phyloP scores from a whole-genome alignment of 352 stramenopile genomes.

The Peronospora belbahrii region DNA sequence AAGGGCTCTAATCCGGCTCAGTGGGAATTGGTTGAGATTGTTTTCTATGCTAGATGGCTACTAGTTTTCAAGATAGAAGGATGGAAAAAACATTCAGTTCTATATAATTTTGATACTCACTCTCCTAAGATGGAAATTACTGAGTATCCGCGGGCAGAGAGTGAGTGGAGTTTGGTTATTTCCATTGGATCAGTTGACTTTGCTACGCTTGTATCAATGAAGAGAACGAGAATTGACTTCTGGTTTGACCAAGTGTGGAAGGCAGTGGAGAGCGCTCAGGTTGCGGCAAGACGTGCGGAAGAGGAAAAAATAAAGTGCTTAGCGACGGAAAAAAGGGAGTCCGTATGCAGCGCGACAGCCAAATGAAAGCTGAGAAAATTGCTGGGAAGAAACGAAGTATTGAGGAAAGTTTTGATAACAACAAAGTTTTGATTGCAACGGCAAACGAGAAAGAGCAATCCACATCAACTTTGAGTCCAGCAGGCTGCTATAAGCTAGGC shows the following conservation, averaged over 20 bases:
- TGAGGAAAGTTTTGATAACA: not conserved
- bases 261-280: slow-evolving; percentile 19
- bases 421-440: not conserved
- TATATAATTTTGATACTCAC: slow-evolving; percentile 22
- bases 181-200: not conserved
- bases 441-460: not conserved
- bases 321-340: slow-evolving; percentile 18
- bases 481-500: slow-evolving; percentile 10
- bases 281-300: slow-evolving; percentile 7
- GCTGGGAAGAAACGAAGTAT: slow-evolving; percentile 19
- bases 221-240: slow-evolving; percentile 43
- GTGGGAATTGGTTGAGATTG: slow-evolving; percentile 41
- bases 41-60: slow-evolving; percentile 27
- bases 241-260: slow-evolving; percentile 55
- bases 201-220: slow-evolving; percentile 31
- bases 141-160: slow-evolving; percentile 21
- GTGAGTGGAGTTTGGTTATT: slow-evolving; percentile 41
- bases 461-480: slow-evolving; percentile 2
- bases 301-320: slow-evolving; percentile 14
- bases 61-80: slow-evolving; percentile 35
- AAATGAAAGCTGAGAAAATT: slow-evolving; percentile 1
- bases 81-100: slow-evolving; percentile 26
- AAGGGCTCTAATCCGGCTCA: slow-evolving; percentile 1
- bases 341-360: not conserved
- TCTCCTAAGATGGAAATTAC: slow-evolving; percentile 18